Conservation (phyloP, 2,329 filamentous ascomycete genomes). For the Fusarium chaquense region DNA sequence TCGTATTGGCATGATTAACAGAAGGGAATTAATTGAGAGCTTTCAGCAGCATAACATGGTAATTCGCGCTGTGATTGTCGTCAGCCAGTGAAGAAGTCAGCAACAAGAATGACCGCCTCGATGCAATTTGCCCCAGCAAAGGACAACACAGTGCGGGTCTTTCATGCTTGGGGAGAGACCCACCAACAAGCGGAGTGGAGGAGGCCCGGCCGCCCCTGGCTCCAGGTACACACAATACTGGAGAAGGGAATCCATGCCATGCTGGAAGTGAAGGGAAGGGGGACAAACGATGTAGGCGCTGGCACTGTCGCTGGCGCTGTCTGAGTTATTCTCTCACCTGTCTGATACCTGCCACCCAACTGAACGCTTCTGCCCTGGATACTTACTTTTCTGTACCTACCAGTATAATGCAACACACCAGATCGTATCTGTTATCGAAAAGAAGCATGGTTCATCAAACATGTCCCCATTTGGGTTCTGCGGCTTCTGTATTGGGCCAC, state of each 20-base stretch:
- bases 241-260: conserved; percentile 12
- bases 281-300: conserved; percentile 3
- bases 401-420: conserved; percentile 7
- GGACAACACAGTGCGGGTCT: conserved; percentile 37
- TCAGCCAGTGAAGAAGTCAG: conserved; percentile 23
- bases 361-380: not conserved
- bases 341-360: not conserved
- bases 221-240: not conserved
- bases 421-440: conserved; percentile 15
- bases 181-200: conserved; percentile 29
- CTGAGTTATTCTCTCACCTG: not conserved
- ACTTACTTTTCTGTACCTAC: not conserved
- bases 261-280: conserved; percentile 13
- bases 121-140: conserved; percentile 36
- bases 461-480: conserved; percentile 31
- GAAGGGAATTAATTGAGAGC: conserved; percentile 25
- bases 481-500: conserved; percentile 35
- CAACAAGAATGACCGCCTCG: conserved; percentile 22
- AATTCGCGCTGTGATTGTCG: conserved; percentile 24
- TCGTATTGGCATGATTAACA: conserved; percentile 20
- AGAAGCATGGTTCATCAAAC: conserved; percentile 13
- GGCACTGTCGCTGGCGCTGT: not conserved
- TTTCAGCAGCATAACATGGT: conserved; percentile 21
- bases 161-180: conserved; percentile 11
- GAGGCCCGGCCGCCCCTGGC: conserved; percentile 30